Evolutionary conservation across 139 green algal genomes (phyloP), one percentile per base, ranked within the genome.

Genomic region (Zygnema circumcarinatum): DNA sequence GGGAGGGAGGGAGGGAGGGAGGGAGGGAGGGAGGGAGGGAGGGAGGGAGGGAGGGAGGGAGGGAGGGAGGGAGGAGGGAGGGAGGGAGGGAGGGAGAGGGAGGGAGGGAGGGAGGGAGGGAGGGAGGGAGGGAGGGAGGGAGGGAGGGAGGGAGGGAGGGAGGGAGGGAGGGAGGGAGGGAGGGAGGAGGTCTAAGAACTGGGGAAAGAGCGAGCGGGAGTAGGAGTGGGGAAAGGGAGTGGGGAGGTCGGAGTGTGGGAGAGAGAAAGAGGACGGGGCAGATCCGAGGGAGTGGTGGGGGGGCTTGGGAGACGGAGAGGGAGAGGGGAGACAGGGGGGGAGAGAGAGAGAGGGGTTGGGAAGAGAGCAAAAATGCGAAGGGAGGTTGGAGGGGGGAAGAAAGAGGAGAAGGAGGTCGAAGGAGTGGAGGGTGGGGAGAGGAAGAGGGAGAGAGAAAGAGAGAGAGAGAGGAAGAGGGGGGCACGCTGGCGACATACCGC

Each of bases 221-320:
- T 32, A 31, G 42, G 42, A 69, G 74, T 1, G 33, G 39, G 74
- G 74, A 1, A 53, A 47, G 74, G 74, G n/a, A 53, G 74, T 29
- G n/a, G 32, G 47, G 33, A 53, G 74, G 74, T 29, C 33, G 31
- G 74, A 31, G n/a, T 29, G 39, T 32, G 74, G n/a, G 74, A 52
- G 47, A 38, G 74, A 42, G 73, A 47, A 80, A 36, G 73, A 29
- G 1, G n/a, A n/a, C n/a, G n/a, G n/a, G n/a, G n/a, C n/a, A n/a
- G n/a, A n/a, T n/a, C n/a, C n/a, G 1, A 99, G 85, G 97, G 94
- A 21, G 96, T 99, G 54, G 95, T 95, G 39, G 98, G 81, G 81
- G 98, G 98, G 94, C 98, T 98, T 81, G 94, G 32, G 33, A 33
- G 16, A 62, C 7, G 16, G 7, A 16, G 7, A 62, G 16, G 33